Conservation (phyloP, 2,329 filamentous ascomycete species). For the Diplodia sapinea region DNA sequence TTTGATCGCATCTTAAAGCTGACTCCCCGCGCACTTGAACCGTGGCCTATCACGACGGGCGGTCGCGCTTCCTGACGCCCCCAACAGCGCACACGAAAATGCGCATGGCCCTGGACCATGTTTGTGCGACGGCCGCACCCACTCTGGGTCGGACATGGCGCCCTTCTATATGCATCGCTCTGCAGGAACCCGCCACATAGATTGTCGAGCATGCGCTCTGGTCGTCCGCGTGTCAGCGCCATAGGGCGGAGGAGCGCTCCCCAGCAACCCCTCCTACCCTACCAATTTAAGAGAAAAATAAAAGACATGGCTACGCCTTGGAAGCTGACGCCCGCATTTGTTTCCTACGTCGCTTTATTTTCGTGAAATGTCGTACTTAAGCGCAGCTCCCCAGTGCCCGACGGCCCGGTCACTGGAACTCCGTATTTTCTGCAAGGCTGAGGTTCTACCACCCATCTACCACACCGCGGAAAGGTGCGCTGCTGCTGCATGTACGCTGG, state of each 20-base stretch:
- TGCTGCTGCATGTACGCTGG: constrained; percentile 1
- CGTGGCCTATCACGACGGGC: neutral
- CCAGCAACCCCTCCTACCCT: constrained; percentile 10
- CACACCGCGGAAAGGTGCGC: constrained; percentile 4
- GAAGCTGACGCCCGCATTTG: constrained; percentile 9
- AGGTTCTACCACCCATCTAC: neutral
- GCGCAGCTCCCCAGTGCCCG: neutral
- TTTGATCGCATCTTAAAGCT: neutral
- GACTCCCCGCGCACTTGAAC: neutral
- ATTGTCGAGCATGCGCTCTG: constrained; percentile 24
- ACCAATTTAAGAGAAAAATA: constrained; percentile 20
- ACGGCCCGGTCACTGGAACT: neutral
- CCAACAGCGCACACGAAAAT: constrained; percentile 24
- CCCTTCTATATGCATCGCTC: constrained; percentile 9
- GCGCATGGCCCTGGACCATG: constrained; percentile 15
- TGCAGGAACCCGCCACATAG: constrained; percentile 22
- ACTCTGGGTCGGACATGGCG: constrained; percentile 12
- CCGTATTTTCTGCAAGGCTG: neutral
- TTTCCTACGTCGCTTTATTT: neutral
- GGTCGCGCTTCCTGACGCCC: neutral
- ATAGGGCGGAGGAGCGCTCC: neutral
- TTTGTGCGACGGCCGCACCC: constrained; percentile 9
- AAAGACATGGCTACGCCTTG: constrained; percentile 1
- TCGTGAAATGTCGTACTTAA: constrained; percentile 6
- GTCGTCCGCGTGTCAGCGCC: constrained; percentile 24